A percentile compares a stretch with the other conserved stretches of the same genome.
These are phyloP conservation scores for Gastroboletus turbinatus DNA, from an alignment of 1,284 basidiomycete species.

Conservation along the genomic window DNA sequence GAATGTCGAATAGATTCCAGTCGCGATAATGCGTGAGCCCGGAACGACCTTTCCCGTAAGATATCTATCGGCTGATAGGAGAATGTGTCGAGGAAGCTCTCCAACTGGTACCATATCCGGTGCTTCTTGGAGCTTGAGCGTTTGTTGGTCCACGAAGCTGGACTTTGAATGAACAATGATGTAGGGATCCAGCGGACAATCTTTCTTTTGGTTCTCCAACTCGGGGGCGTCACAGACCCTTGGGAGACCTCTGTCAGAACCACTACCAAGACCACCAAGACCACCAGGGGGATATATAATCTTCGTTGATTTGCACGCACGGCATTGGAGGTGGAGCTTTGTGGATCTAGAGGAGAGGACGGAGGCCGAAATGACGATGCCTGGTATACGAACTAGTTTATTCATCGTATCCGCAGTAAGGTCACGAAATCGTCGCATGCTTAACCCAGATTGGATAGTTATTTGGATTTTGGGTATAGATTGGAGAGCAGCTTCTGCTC, in stretches of 20 bases:
- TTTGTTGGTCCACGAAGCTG: slow-evolving; percentile 94
- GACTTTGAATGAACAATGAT: slow-evolving; percentile 96
- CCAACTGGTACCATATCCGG: slow-evolving; percentile 99
- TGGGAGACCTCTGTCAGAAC: slow-evolving; percentile 80
- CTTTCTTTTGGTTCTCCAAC: slow-evolving; percentile 78
- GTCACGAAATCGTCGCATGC: slow-evolving; percentile 93
- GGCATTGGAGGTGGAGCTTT: slow-evolving; percentile 90
- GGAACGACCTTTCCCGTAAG: slow-evolving; percentile 92
- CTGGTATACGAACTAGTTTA: slow-evolving; percentile 94
- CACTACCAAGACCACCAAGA: slow-evolving; percentile 82
- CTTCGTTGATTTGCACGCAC: slow-evolving; percentile 85
- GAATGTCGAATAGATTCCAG: slow-evolving; percentile 97
- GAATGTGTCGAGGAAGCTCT: slow-evolving; percentile 95
- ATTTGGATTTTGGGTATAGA: slow-evolving; percentile 88
- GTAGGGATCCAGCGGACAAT: slow-evolving; percentile 96
- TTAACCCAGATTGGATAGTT: slow-evolving; percentile 84
- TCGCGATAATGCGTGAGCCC: slow-evolving; percentile 91
- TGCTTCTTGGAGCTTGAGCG: slow-evolving; percentile 96
- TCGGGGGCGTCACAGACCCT: slow-evolving; percentile 80
- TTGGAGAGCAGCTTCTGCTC: slow-evolving; percentile 55
- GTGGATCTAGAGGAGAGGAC: slow-evolving; percentile 92
- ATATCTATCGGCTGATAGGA: slow-evolving; percentile 88
- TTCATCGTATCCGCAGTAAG: slow-evolving; percentile 93
- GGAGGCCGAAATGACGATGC: slow-evolving; percentile 97
- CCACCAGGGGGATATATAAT: slow-evolving; percentile 80